Evolutionary conservation across 306 rosid species (phyloP), one percentile per base, ranked within the genome.

Genomic region (Cucurbita ficifolia): DNA sequence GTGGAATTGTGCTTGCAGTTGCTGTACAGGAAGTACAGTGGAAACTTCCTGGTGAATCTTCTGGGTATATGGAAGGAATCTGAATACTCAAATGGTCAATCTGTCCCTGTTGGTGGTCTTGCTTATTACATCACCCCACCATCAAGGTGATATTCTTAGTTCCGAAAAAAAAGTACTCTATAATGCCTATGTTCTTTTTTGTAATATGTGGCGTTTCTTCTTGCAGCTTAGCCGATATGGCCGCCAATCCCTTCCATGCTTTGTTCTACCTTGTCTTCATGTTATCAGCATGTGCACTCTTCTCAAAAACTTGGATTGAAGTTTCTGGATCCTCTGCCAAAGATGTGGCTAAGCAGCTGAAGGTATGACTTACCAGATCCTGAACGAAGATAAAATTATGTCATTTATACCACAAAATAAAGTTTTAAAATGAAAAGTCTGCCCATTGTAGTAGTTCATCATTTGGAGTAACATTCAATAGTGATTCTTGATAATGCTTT

Each of bases 261-360:
- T 72, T 78, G 35, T 78, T 78, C 74, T 78, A 78, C 64, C 67
- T 78, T 13, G 78, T 78, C n/a, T 78, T 78, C 35, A 78, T 78
- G 81, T 54, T 78, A 40, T 73, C 81, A 18, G 81, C 81, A 51
- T 78, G 81, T 73, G 81, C 81, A 17, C 77, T 78, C 38, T 78
- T 78, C 78, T 78, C 81, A 40, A 78, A 78, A 73, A 78, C 81
- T 35, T 78, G 81, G 81, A 78, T 78, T 45, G 81, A 78, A 64
- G 81, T 78, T 40, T 78, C 81, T 53, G 81, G 81, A 12, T 78
- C 81, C 35, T 78, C 81, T 55, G 81, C 81, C 21, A 54, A 57
- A 64, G 81, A 78, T 64, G 81, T 78, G 3, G 81, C 81, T 35
- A 78, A 78, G 77, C 81, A 78, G 69, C 69, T 78, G 35, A 78